phyloP scores from a whole-genome alignment of 2,329 filamentous ascomycete genomes.

The Aspergillus tamarii region DNA sequence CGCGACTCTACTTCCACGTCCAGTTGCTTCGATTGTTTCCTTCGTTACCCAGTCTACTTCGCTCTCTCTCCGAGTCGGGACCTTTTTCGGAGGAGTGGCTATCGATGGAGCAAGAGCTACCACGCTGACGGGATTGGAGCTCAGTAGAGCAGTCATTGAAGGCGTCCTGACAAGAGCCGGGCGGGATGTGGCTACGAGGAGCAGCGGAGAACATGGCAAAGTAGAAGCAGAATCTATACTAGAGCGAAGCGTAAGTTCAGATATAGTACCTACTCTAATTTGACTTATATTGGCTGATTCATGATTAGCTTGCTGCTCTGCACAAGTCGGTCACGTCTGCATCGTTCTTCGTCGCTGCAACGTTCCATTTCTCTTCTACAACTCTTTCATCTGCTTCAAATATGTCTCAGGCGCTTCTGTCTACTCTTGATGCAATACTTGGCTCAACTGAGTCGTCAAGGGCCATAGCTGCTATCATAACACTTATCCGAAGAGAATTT shows the following conservation, averaged over 20 bases:
- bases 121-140: slow-evolving; percentile 48
- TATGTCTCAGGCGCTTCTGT: slow-evolving; percentile 49
- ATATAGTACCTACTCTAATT: neutral
- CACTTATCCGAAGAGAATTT: slow-evolving; percentile 50
- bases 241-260: slow-evolving; percentile 47
- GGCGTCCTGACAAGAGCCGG: slow-evolving; percentile 48
- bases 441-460: slow-evolving; percentile 54
- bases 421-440: slow-evolving; percentile 50
- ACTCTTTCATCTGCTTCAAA: slow-evolving; percentile 47
- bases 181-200: slow-evolving; percentile 47
- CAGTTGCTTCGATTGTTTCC: slow-evolving; percentile 49
- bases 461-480: slow-evolving; percentile 52
- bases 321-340: slow-evolving; percentile 51
- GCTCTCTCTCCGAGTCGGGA: slow-evolving; percentile 47
- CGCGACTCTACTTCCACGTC: slow-evolving; percentile 46
- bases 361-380: slow-evolving; percentile 50
- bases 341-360: slow-evolving; percentile 51
- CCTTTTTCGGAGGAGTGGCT: slow-evolving; percentile 47
- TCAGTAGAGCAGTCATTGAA: slow-evolving; percentile 50
- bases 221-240: slow-evolving; percentile 48
- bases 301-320: slow-evolving; percentile 44
- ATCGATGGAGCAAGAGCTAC: slow-evolving; percentile 49
- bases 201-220: slow-evolving; percentile 51
- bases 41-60: slow-evolving; percentile 50
- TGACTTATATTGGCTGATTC: slow-evolving; percentile 10